Evolutionary conservation across 257 asterid species (phyloP), one percentile per base, ranked within the genome.

Genomic region (Leptodermis oblonga): DNA sequence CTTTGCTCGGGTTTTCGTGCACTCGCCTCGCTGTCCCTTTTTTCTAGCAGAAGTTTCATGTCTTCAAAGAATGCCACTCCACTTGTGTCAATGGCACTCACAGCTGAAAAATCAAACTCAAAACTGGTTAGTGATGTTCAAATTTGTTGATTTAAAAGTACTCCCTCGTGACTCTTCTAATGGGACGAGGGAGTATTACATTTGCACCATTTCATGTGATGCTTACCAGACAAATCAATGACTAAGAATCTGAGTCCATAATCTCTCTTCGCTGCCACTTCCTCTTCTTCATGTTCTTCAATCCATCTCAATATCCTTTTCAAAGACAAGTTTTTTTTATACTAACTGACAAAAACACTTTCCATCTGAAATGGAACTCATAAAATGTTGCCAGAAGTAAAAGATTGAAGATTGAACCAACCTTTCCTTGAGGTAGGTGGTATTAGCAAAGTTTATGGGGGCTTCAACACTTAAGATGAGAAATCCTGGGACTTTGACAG

Each of bases 341-440:
- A n/a, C n/a, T n/a, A n/a, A n/a, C n/a, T n/a, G n/a, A n/a, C n/a
- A n/a, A n/a, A n/a, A n/a, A n/a, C n/a, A n/a, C n/a, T n/a, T n/a
- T n/a, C n/a, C n/a, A n/a, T n/a, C n/a, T 14, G 30, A 17, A 39
- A 54, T 22, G 45, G 33, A 63, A 30, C 22, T 48, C 17, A 7
- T 5, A 1, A 10, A 8, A 49, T 18, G 2, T 41, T 33, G 17
- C 14, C 5, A 70, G 52, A 6, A 51, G 33, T n/a, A 46, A 41
- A 18, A 37, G 61, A 63, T 42, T 20, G 60, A 53, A n/a, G n/a
- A n/a, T n/a, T n/a, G n/a, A n/a, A 52, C 79, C 58, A 72, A 91
- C 96, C 96, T 83, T 77, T 92, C 98, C 51, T 87, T 92, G 51
- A 87, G 92, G 75, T 89, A 89, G 75, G 95, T 92, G 10, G 88